Evolutionary conservation across 768 basidiomycete genomes (phyloP).

Genomic region (Phaeolepiota aurea): DNA sequence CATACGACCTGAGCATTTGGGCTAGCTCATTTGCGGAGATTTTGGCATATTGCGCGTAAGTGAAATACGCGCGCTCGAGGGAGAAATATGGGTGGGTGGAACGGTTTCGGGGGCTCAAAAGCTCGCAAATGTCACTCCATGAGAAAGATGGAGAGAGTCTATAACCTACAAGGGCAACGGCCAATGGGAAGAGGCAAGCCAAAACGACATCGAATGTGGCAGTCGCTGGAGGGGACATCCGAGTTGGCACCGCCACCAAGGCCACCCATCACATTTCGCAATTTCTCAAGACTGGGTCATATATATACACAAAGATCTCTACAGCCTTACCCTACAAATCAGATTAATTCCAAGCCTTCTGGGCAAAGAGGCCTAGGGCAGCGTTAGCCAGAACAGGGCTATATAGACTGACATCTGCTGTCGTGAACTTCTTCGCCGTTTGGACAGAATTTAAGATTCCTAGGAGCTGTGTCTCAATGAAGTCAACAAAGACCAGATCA

Average conservation of each 20-base stretch:
- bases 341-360: conserved; percentile 34
- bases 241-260: too few relatives aligned
- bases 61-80: conserved; percentile 29
- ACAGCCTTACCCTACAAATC: too few relatives aligned
- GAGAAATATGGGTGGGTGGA: conserved; percentile 27
- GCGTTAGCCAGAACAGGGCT: conserved; percentile 40
- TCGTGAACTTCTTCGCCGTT: conserved; percentile 37
- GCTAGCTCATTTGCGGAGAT: conserved; percentile 33
- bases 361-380: conserved; percentile 51
- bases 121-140: too few relatives aligned
- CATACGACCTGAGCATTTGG: conserved; percentile 34
- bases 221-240: too few relatives aligned
- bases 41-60: conserved; percentile 33
- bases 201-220: too few relatives aligned
- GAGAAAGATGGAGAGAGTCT: too few relatives aligned
- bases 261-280: too few relatives aligned
- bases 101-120: too few relatives aligned
- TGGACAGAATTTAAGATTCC: conserved; percentile 49
- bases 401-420: conserved; percentile 46
- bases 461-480: conserved; percentile 48
- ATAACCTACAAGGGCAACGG: too few relatives aligned
- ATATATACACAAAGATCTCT: too few relatives aligned
- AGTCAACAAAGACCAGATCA: conserved; percentile 73
- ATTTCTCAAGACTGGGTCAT: too few relatives aligned
- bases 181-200: too few relatives aligned